A percentile compares a stretch with the other conserved stretches of the same genome.
Conservation (phyloP, 108 stramenopile species). For the Pelagomonas calceolata region DNA sequence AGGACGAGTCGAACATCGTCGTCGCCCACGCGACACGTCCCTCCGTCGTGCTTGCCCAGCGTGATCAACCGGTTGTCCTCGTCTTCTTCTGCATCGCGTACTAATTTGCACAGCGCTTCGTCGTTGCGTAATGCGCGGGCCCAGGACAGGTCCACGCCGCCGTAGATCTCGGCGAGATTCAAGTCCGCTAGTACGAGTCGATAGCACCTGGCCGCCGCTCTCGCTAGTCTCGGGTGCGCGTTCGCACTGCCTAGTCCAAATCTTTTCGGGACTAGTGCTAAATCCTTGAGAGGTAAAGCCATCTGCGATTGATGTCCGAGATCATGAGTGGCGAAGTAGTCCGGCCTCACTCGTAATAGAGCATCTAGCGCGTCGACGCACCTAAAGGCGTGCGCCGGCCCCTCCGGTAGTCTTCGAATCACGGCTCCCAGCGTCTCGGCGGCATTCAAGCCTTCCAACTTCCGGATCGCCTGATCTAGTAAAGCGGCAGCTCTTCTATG, state of each 20-base stretch:
- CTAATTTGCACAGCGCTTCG: not conserved
- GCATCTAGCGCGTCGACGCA: not conserved
- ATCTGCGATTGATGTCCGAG: too few relatives aligned
- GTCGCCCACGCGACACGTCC: not conserved
- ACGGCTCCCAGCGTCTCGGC: not conserved
- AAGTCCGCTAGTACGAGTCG: slow-evolving; percentile 8
- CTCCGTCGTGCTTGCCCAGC: not conserved
- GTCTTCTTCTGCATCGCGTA: not conserved
- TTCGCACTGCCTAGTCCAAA: not conserved
- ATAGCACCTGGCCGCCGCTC: slow-evolving; percentile 8
- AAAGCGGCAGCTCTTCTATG: not conserved
- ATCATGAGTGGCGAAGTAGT: not conserved
- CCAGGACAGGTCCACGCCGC: slow-evolving; percentile 16
- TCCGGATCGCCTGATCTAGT: not conserved
- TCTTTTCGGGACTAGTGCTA: not conserved
- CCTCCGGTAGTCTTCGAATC: not conserved
- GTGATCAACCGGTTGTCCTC: slow-evolving; percentile 4
- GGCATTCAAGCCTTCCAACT: not conserved
- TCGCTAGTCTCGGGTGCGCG: not conserved
- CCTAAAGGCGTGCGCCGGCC: not conserved
- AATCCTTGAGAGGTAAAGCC: not conserved
- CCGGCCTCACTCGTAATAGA: not conserved
- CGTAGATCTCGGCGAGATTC: slow-evolving; percentile 8
- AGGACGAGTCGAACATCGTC: slow-evolving; percentile 1
- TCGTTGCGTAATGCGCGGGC: not conserved